Percentiles rank a stretch among this genome's conserved stretches.
Evolutionary conservation across 2,329 filamentous ascomycete genomes (phyloP).

Genomic region (Pseudogymnoascus sp.): DNA sequence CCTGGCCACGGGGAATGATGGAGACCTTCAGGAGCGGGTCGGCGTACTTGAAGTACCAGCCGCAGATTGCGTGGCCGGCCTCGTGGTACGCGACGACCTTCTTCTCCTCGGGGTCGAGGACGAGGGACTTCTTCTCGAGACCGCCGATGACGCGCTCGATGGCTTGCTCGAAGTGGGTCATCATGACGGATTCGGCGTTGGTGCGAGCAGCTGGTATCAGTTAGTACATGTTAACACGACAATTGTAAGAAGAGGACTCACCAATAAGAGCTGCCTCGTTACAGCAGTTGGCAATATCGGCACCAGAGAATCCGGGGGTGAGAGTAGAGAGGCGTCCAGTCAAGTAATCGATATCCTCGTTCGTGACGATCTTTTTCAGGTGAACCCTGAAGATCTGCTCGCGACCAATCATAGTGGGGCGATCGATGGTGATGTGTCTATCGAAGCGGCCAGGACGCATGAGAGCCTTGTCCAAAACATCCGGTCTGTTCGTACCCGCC

Average conservation of each 20-base stretch:
- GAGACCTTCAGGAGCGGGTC: slow-evolving; percentile 97
- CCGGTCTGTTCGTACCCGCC: slow-evolving; percentile 91
- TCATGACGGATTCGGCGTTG: slow-evolving; percentile 71
- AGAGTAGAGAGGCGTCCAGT: slow-evolving; percentile 83
- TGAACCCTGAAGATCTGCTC: slow-evolving; percentile 96
- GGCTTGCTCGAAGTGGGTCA: slow-evolving; percentile 92
- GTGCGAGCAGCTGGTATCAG: slow-evolving; percentile 64
- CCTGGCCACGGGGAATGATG: slow-evolving; percentile 93
- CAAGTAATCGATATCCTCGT: slow-evolving; percentile 80
- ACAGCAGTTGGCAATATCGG: slow-evolving; percentile 96
- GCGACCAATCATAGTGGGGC: slow-evolving; percentile 91
- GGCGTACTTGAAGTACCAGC: slow-evolving; percentile 95
- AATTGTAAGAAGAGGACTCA: slow-evolving; percentile 40
- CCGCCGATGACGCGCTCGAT: slow-evolving; percentile 96
- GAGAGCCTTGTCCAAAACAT: slow-evolving; percentile 88
- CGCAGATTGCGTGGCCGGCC: slow-evolving; percentile 95
- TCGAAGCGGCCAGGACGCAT: slow-evolving; percentile 97
- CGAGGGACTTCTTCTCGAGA: slow-evolving; percentile 93
- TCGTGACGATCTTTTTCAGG: slow-evolving; percentile 86
- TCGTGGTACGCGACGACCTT: slow-evolving; percentile 96
- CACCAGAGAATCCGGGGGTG: slow-evolving; percentile 93
- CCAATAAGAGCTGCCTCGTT: slow-evolving; percentile 96
- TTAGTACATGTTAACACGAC: slow-evolving; percentile 33
- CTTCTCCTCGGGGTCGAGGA: slow-evolving; percentile 90
- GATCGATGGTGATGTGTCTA: slow-evolving; percentile 89